Base-by-base conservation (phyloP, 1,139 yeast species). In the Fermentozyma sake region DNA sequence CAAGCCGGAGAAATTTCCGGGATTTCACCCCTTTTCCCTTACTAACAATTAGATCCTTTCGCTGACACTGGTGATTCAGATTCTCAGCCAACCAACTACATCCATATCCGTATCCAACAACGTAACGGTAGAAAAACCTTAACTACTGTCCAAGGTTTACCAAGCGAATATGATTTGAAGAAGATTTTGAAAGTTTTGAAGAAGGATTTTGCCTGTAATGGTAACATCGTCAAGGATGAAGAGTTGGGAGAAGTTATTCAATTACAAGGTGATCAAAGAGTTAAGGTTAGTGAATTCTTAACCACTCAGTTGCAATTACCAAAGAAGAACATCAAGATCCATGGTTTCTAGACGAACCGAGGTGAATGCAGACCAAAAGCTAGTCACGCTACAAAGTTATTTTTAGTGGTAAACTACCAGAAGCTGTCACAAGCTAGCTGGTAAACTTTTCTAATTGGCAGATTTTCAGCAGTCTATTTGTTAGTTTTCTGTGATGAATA, bases 41-140 rank as follows among this genome's bases (percentile, higher is more conserved):
- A 41, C 53, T 46, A 50, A 49, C 49, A 13, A n/a, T 9, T 20
- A 73, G 95, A 91, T 71, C 98, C 98, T 47, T 91, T 91, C 80
- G 96, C 97, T 79, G 98, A 91, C 67, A 89, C 96, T 67, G 97
- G 96, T 74, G 97, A 91, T 78, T 94, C 93, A 69, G 96, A 89
- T 64, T 84, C 94, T 50, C 93, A 89, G 69, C 83, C 95, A 55
- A 80, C 95, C 39, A 87, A 85, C 71, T 86, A 87, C 69, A 85
- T 91, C 61, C 98, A 89, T 67, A 87, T 91, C 60, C 94, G 98
- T 76, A 89, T 93, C 60, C 98, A 91, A 69, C 98, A 91, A 72
- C 93, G 98, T 76, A 91, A 91, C 73, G 98, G 98, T 61, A 89
- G 98, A 71, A 91, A 91, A 70, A 91, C 98, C 44, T 78, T 91